Evolutionary conservation across 306 rosid genomes (phyloP).

Genomic region (Chamaecrista fasciculata): DNA sequence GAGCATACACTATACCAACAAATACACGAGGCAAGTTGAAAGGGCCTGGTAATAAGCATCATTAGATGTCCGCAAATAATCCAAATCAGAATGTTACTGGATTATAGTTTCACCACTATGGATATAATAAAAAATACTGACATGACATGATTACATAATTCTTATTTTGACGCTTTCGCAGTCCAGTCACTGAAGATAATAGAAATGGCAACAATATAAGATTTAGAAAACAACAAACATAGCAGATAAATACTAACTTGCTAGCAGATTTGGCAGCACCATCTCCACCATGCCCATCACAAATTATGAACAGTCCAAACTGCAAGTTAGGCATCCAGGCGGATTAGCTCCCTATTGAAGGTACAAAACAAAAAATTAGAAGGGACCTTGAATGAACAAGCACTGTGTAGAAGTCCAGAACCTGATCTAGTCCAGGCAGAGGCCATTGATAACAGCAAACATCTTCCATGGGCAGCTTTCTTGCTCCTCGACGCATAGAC

Average conservation of each 20-base stretch:
- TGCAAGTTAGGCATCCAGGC: slow-evolving; percentile 46
- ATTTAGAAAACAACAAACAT: slow-evolving; percentile 17
- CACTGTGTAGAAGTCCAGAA: slow-evolving; percentile 28
- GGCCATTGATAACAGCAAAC: slow-evolving; percentile 95
- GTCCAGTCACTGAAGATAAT: neutral
- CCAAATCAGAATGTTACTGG: slow-evolving; percentile 3
- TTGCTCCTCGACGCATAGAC: slow-evolving; percentile 94
- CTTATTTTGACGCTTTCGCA: neutral
- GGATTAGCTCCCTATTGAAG: slow-evolving; percentile 38
- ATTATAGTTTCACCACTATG: slow-evolving; percentile 3
- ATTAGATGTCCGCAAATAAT: slow-evolving; percentile 13
- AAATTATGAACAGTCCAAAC: slow-evolving; percentile 91
- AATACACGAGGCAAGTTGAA: slow-evolving; percentile 5
- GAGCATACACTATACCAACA: slow-evolving; percentile 4
- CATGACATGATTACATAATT: neutral
- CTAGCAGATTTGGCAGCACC: slow-evolving; percentile 88
- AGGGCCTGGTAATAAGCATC: slow-evolving; percentile 14
- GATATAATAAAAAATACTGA: neutral
- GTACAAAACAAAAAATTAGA: slow-evolving; percentile 20
- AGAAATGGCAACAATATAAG: slow-evolving; percentile 13
- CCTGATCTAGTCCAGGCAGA: slow-evolving; percentile 88
- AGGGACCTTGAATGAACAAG: slow-evolving; percentile 20
- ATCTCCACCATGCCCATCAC: slow-evolving; percentile 96
- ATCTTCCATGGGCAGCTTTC: slow-evolving; percentile 90
- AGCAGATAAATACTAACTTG: slow-evolving; percentile 66